Percentiles rank a stretch among this genome's conserved stretches.
These are phyloP conservation scores for Avena insularis DNA, from an alignment of 176 grass and related monocot species.

Conservation along the genomic window DNA sequence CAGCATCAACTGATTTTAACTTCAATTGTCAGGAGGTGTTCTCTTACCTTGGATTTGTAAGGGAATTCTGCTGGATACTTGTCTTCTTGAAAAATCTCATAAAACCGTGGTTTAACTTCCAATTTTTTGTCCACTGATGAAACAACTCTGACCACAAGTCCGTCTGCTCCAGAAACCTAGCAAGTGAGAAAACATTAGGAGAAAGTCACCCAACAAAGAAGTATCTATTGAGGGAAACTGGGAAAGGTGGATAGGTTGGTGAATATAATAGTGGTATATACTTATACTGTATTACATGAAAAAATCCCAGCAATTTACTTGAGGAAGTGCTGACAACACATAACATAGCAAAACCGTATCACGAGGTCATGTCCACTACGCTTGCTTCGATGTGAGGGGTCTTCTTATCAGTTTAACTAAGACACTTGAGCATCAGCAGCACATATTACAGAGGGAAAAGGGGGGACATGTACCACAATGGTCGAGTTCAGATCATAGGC, in stretches of 20 bases:
- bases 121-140: conserved; percentile 97
- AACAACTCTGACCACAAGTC: conserved; percentile 92
- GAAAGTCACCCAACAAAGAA: conserved; percentile 17
- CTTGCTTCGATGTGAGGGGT: conserved; percentile 10
- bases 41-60: conserved; percentile 94
- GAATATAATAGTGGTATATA: conserved; percentile 26
- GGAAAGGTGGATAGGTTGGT: conserved; percentile 18
- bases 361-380: background rate
- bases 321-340: background rate
- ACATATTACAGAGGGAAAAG: background rate
- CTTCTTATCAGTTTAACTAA: conserved; percentile 2
- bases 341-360: conserved; percentile 26
- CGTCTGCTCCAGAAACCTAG: conserved; percentile 86
- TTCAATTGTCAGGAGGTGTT: background rate
- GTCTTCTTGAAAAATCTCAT: conserved; percentile 80
- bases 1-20: conserved; percentile 31
- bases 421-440: background rate
- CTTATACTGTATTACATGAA: conserved; percentile 12
- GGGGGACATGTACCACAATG: conserved; percentile 6
- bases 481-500: background rate
- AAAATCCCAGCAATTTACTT: background rate
- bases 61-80: conserved; percentile 89
- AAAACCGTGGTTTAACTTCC: conserved; percentile 81
- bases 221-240: conserved; percentile 1
- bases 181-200: conserved; percentile 39